phyloP scores from a whole-genome alignment of 257 asterid species.

The Coffea canephora region DNA sequence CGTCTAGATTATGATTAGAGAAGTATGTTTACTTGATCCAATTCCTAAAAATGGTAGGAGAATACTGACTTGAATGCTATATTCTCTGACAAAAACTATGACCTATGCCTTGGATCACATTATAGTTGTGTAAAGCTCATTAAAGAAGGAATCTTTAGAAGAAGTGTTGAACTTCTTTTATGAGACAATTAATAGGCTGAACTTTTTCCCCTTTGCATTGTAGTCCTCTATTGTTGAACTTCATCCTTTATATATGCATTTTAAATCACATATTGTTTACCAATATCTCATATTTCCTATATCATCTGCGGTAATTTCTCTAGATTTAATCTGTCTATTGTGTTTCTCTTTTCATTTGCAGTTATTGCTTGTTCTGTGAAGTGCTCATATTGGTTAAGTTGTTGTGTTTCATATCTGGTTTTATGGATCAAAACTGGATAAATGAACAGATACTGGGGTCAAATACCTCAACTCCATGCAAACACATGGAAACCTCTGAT shows the following conservation, averaged over 20 bases:
- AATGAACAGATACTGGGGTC: neutral
- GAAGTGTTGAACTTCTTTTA: neutral
- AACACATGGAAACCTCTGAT: neutral
- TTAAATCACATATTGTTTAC: no score
- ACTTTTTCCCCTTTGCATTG: neutral
- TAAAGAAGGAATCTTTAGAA: neutral
- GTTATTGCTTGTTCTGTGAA: no score
- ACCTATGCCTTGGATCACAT: neutral
- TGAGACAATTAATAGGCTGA: neutral
- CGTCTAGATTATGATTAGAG: neutral
- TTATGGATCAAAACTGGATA: neutral
- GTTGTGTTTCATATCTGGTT: neutral
- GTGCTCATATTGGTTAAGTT: neutral
- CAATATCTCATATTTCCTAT: neutral
- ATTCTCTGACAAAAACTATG: neutral
- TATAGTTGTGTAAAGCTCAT: neutral
- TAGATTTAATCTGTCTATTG: neutral
- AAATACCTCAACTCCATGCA: neutral
- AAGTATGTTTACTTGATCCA: neutral
- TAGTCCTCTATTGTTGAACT: neutral
- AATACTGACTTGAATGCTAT: neutral
- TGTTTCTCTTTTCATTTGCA: neutral
- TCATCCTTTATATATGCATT: neutral
- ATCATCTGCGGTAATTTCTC: neutral
- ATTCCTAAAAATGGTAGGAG: neutral